A percentile compares a stretch with the other conserved stretches of the same genome.
These are phyloP conservation scores for Lipomyces orientalis DNA, from an alignment of 805 yeast genomes.

Conservation along the genomic window DNA sequence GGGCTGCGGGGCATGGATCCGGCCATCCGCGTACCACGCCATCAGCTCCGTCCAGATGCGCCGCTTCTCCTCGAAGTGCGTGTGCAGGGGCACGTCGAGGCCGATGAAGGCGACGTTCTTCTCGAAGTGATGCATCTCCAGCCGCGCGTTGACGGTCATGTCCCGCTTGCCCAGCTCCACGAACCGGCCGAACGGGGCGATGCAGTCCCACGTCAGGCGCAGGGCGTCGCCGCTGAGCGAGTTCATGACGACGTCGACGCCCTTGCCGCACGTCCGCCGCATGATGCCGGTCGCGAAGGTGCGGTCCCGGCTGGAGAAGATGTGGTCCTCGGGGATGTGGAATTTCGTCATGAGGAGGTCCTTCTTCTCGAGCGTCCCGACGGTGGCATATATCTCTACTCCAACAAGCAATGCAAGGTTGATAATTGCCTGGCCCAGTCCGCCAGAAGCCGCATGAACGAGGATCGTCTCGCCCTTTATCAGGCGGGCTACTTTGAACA, in stretches of 20 bases:
- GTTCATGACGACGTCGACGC: background rate
- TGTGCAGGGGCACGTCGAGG: background rate
- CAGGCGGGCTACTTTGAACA: background rate
- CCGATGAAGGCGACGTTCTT: background rate
- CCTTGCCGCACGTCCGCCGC: background rate
- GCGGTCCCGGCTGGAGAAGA: conserved; percentile 1
- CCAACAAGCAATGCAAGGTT: background rate
- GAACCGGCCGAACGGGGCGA: background rate
- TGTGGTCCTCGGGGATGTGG: background rate
- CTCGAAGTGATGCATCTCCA: background rate
- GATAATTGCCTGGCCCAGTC: background rate
- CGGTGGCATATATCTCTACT: background rate
- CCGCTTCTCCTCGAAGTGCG: background rate
- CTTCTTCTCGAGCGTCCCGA: background rate
- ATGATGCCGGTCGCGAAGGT: background rate
- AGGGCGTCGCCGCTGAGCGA: background rate
- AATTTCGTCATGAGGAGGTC: background rate
- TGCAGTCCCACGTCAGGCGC: background rate
- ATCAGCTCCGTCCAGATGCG: background rate
- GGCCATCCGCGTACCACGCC: background rate
- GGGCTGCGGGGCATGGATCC: background rate
- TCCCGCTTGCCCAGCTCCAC: background rate
- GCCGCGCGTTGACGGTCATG: background rate
- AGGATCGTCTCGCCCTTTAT: background rate
- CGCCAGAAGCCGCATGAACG: background rate